Conservation (phyloP, 192 early-diverging fungal genomes). For the Coemansia sp. region DNA sequence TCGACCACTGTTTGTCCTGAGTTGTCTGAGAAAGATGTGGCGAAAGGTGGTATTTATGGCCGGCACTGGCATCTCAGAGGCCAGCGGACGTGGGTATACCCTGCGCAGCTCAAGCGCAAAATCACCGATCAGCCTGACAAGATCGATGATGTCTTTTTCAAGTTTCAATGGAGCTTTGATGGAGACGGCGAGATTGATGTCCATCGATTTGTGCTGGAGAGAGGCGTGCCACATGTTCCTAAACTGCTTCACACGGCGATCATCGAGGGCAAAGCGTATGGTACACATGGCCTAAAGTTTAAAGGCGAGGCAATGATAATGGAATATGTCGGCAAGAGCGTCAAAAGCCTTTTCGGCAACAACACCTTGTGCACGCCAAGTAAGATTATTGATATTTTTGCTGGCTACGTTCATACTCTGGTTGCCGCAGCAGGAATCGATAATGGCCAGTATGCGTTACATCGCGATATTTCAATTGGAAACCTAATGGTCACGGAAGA, state of each 20-base stretch:
- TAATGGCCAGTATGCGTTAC: not conserved
- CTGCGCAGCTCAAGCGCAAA: not conserved
- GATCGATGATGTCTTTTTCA: not conserved
- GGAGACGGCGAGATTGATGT: not conserved
- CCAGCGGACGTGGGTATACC: conserved; percentile 5
- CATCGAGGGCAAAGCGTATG: not conserved
- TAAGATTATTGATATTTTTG: conserved; percentile 3
- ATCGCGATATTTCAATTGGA: not conserved
- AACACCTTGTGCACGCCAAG: not conserved
- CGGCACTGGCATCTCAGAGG: conserved; percentile 1
- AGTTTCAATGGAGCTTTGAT: conserved; percentile 6
- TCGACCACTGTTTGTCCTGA: not conserved
- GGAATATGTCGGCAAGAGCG: not conserved
- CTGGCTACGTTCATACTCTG: conserved; percentile 3
- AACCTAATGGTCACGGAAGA: conserved; percentile 1
- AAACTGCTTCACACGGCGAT: not conserved
- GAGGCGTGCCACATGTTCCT: not conserved
- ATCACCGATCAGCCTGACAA: not conserved
- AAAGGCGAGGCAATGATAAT: not conserved
- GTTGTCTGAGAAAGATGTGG: not conserved
- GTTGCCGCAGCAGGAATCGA: not conserved
- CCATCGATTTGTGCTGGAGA: not conserved
- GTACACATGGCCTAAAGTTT: not conserved
- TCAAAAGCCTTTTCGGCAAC: not conserved
- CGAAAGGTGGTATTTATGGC: not conserved